Conservation (phyloP, 257 asterid genomes). For the Jasminum sambac region DNA sequence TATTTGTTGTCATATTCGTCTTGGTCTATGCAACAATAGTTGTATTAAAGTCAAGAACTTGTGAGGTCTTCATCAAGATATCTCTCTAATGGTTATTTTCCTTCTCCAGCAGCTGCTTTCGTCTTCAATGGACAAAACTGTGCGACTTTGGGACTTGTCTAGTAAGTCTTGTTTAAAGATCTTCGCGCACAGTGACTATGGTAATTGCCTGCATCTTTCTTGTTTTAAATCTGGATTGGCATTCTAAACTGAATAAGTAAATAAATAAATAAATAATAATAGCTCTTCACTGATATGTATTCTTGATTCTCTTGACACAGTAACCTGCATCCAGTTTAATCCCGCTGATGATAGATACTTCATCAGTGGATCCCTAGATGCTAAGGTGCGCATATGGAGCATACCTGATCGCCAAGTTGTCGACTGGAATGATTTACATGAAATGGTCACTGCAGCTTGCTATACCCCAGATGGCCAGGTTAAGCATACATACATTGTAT, state of each 20-base stretch:
- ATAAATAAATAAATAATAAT: slow-evolving; percentile 9
- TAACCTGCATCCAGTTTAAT: slow-evolving; percentile 97
- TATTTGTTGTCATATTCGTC: background rate
- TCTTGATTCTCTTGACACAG: slow-evolving; percentile 49
- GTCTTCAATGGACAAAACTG: slow-evolving; percentile 98
- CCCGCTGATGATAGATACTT: slow-evolving; percentile 95
- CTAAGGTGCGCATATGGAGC: slow-evolving; percentile 98
- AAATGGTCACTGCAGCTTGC: slow-evolving; percentile 99
- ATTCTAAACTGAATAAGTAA: background rate
- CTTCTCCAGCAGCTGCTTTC: slow-evolving; percentile 75
- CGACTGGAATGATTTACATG: slow-evolving; percentile 96
- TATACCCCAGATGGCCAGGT: slow-evolving; percentile 99
- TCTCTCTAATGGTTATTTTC: slow-evolving; percentile 25
- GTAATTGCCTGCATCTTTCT: slow-evolving; percentile 45
- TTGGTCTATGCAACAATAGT: slow-evolving; percentile 16
- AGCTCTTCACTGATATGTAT: slow-evolving; percentile 33
- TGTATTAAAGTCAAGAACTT: slow-evolving; percentile 23
- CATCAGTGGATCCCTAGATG: slow-evolving; percentile 97
- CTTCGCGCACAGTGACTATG: slow-evolving; percentile 94
- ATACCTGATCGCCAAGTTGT: slow-evolving; percentile 93
- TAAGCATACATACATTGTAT: slow-evolving; percentile 22
- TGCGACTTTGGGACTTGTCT: slow-evolving; percentile 90
- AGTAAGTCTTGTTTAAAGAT: slow-evolving; percentile 80
- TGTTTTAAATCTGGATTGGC: slow-evolving; percentile 17
- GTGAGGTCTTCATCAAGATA: slow-evolving; percentile 12